Percentiles rank a stretch among this genome's conserved stretches.
Conservation (phyloP, 2,329 filamentous ascomycete genomes). For the Colletotrichum liriopes region DNA sequence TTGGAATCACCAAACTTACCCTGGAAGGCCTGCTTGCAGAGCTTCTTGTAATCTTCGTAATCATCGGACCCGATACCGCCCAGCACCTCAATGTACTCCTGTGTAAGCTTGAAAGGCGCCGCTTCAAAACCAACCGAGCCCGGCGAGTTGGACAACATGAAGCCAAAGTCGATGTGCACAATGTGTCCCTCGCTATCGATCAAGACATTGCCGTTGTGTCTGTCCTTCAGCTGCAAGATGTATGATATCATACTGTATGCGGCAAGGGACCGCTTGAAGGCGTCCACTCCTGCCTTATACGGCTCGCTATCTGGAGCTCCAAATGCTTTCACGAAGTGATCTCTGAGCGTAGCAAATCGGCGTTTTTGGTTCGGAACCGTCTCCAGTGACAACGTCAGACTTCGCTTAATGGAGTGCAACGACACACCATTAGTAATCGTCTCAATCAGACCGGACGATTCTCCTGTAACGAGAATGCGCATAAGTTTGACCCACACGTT, state of each 20-base stretch:
- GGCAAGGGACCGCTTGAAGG: conserved; percentile 85
- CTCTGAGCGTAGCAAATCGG: conserved; percentile 84
- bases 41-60: conserved; percentile 81
- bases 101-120: conserved; percentile 88
- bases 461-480: conserved; percentile 88
- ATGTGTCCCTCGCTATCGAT: conserved; percentile 90
- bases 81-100: conserved; percentile 88
- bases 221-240: conserved; percentile 86
- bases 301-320: conserved; percentile 78
- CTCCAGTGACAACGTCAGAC: conserved; percentile 83
- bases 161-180: conserved; percentile 91
- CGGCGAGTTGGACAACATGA: conserved; percentile 90
- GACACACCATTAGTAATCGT: conserved; percentile 92
- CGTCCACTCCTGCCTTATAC: conserved; percentile 80
- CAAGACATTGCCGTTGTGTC: conserved; percentile 89
- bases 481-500: conserved; percentile 92
- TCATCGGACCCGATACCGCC: conserved; percentile 80
- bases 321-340: conserved; percentile 87
- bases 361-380: conserved; percentile 76
- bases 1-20: conserved; percentile 61
- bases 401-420: conserved; percentile 88
- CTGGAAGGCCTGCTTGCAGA: conserved; percentile 90
- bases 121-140: conserved; percentile 89
- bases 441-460: conserved; percentile 87
- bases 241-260: conserved; percentile 91